Evolutionary conservation across 2,329 filamentous ascomycete genomes (phyloP).

Genomic region (Xylariaceae sp.): DNA sequence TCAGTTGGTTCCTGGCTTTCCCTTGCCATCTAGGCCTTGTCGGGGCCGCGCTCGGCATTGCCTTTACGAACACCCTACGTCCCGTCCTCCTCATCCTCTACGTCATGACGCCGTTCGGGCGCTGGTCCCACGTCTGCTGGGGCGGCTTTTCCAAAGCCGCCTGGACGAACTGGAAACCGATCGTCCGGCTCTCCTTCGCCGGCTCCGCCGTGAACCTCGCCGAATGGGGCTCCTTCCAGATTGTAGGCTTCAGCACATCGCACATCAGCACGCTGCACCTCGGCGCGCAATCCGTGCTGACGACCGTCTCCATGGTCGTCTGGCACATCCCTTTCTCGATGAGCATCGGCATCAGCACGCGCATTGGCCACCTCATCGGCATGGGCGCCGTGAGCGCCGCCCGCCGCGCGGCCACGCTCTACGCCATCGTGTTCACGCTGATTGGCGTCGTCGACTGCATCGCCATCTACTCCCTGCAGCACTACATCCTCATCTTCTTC

Average conservation of each 20-base stretch:
- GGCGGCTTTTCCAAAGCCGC: slow-evolving; percentile 36
- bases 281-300: slow-evolving; percentile 39
- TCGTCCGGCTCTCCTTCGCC: slow-evolving; percentile 36
- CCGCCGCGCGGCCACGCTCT: slow-evolving; percentile 30
- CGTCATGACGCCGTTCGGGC: slow-evolving; percentile 36
- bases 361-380: slow-evolving; percentile 40
- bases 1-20: slow-evolving; percentile 47
- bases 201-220: slow-evolving; percentile 38
- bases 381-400: slow-evolving; percentile 32
- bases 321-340: slow-evolving; percentile 42
- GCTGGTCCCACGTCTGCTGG: slow-evolving; percentile 41
- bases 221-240: slow-evolving; percentile 41
- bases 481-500: slow-evolving; percentile 31
- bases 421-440: slow-evolving; percentile 31
- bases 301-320: slow-evolving; percentile 37
- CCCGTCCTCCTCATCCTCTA: slow-evolving; percentile 44
- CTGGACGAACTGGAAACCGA: slow-evolving; percentile 37
- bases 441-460: slow-evolving; percentile 34
- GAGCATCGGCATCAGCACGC: slow-evolving; percentile 38
- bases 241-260: slow-evolving; percentile 41
- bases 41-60: slow-evolving; percentile 47
- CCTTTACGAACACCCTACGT: slow-evolving; percentile 44
- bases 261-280: slow-evolving; percentile 40
- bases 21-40: slow-evolving; percentile 41
- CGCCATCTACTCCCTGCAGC: slow-evolving; percentile 28